Base-by-base conservation (phyloP, 495 filamentous ascomycete genomes). In the Polyplosphaeria fusca region DNA sequence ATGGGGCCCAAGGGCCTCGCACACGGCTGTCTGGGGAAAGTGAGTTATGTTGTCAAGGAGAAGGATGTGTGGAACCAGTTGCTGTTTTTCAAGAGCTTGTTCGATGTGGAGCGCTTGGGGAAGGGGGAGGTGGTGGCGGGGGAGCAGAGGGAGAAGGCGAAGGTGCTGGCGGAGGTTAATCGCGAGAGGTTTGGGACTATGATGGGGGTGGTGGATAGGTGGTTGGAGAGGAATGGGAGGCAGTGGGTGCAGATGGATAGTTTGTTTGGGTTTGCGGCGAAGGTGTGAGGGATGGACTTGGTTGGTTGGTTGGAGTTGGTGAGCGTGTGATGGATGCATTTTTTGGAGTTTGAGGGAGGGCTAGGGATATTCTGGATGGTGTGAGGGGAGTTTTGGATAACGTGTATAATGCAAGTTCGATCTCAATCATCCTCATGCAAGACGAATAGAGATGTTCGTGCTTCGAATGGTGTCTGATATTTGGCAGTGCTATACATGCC, bases 181-280 rank as follows among this genome's bases (percentile, higher is more conserved):
- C 74, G 86, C 26, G 75, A 74, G 28, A 71, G 89, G 64, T 97
- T 97, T 68, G 80, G 65, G 16, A 89, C 87, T 5, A 74, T 91
- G 42, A 84, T 79, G 73, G 79, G 77, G 1, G 84, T 88, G n/a
- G 90, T 94, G 11, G 89, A 89, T 55, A 83, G 71, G 67, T 94
- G 96, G 74, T 71, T 98, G 71, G 88, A 88, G 68, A 93, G 90
- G 77, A 96, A 90, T 76, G 93, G 94, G 28, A 77, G 91, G 68
- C 87, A 87, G 72, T 97, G 90, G 90, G 93, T 98, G 50, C 88
- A 88, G 53, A 98, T 97, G 93, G 90, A 92, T 72, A 82, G 76
- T 67, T 74, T 98, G 55, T 98, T 97, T 78, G 78, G 74, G 47
- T 88, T 86, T 74, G 84, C 82, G 69, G 4, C 69, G 18, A 56